Evolutionary conservation across 2,329 filamentous ascomycete genomes (phyloP).

Genomic region (Beauveria pseudobassiana): DNA sequence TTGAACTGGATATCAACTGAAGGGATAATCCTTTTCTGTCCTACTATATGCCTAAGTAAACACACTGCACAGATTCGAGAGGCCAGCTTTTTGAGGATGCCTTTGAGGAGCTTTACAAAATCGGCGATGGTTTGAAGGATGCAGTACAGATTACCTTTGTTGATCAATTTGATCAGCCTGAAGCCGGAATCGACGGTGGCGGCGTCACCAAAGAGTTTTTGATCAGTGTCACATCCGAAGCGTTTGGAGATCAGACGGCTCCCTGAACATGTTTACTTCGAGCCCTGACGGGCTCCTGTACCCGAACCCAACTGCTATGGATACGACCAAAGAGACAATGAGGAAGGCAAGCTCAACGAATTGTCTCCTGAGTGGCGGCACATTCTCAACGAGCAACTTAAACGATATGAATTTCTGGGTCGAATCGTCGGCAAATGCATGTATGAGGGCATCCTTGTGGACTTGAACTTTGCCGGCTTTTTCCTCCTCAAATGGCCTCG

Average conservation of each 20-base stretch:
- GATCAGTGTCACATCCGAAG: slow-evolving; percentile 78
- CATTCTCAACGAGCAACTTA: slow-evolving; percentile 53
- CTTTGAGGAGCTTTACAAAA: slow-evolving; percentile 69
- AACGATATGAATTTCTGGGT: slow-evolving; percentile 83
- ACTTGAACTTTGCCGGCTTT: slow-evolving; percentile 88
- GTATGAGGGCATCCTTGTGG: slow-evolving; percentile 92
- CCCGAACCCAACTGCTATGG: slow-evolving; percentile 73
- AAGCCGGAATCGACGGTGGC: slow-evolving; percentile 93
- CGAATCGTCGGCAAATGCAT: slow-evolving; percentile 92
- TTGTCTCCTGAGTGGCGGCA: slow-evolving; percentile 49
- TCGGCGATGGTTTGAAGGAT: slow-evolving; percentile 82
- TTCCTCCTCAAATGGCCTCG: slow-evolving; percentile 91
- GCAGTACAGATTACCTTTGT: slow-evolving; percentile 96
- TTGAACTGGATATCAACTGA: slow-evolving; percentile 56
- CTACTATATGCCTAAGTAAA: no score
- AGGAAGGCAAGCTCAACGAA: slow-evolving; percentile 44
- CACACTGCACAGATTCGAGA: slow-evolving; percentile 77
- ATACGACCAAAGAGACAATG: slow-evolving; percentile 57
- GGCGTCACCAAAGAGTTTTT: slow-evolving; percentile 97
- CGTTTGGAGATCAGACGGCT: slow-evolving; percentile 54
- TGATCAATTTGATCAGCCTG: slow-evolving; percentile 76
- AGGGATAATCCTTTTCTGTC: slow-evolving; percentile 16
- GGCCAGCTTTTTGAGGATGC: slow-evolving; percentile 80
- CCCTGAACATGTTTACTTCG: slow-evolving; percentile 61
- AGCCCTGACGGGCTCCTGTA: slow-evolving; percentile 84